Conservation (phyloP, 306 rosid species). For the Medicago ruthenica region DNA sequence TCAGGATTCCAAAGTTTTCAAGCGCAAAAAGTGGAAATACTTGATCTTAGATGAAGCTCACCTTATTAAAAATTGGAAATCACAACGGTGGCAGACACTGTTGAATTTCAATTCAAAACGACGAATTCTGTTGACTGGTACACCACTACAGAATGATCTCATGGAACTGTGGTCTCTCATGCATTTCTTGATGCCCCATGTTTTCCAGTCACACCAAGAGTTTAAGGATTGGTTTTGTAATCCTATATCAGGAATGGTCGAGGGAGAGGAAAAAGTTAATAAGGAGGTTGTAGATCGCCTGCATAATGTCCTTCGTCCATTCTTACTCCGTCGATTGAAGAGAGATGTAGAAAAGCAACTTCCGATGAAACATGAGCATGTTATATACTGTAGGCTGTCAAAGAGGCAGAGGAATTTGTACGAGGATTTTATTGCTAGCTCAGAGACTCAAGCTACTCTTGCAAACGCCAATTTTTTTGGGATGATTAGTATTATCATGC, state of each 20-base stretch:
- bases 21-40: slow-evolving; percentile 99
- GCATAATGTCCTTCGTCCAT: slow-evolving; percentile 97
- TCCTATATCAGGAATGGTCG: slow-evolving; percentile 99
- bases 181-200: slow-evolving; percentile 99
- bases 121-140: slow-evolving; percentile 91
- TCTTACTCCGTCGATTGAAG: slow-evolving; percentile 91
- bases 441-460: slow-evolving; percentile 97
- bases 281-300: slow-evolving; percentile 99
- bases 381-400: slow-evolving; percentile 88
- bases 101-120: slow-evolving; percentile 96
- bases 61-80: slow-evolving; percentile 97
- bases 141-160: slow-evolving; percentile 97
- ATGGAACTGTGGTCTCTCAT: slow-evolving; percentile 99
- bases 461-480: slow-evolving; percentile 94
- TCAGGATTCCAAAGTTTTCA: slow-evolving; percentile 97
- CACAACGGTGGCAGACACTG: slow-evolving; percentile 99
- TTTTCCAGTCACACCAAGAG: slow-evolving; percentile 98
- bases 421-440: slow-evolving; percentile 95
- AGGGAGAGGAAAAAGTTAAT: slow-evolving; percentile 96
- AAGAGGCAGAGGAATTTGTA: slow-evolving; percentile 95
- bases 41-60: slow-evolving; percentile 98
- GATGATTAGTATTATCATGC: slow-evolving; percentile 97
- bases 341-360: slow-evolving; percentile 98
- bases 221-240: slow-evolving; percentile 98
- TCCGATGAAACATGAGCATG: slow-evolving; percentile 94